A percentile compares a stretch with the other conserved stretches of the same genome.
Conservation (phyloP, 2,329 filamentous ascomycete genomes). For the Claviceps paspali region DNA sequence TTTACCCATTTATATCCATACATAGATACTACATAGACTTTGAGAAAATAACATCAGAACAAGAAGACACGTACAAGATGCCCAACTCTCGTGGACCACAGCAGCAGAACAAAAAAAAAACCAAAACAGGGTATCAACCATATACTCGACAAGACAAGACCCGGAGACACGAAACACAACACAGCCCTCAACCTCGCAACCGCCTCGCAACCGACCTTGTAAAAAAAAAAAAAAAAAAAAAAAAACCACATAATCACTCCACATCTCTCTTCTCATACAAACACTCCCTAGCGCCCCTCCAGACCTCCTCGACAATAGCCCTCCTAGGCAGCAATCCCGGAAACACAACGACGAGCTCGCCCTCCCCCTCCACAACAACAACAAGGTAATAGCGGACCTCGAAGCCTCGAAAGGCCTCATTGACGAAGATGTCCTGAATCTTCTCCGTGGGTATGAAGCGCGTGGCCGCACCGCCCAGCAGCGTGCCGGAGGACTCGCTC, state of each 20-base stretch:
- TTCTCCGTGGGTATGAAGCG: conserved; percentile 73
- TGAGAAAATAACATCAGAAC: conserved; percentile 8
- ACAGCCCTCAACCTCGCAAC: too few species aligned
- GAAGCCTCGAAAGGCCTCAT: conserved; percentile 88
- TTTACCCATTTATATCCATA: not conserved
- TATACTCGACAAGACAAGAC: too few species aligned
- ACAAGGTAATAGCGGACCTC: conserved; percentile 81
- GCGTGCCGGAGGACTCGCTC: conserved; percentile 45
- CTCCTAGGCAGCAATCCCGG: conserved; percentile 62
- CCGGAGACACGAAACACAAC: too few species aligned
- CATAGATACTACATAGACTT: not conserved
- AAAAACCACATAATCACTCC: conserved; percentile 1
- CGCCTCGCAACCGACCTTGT: too few species aligned
- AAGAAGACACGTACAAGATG: too few species aligned
- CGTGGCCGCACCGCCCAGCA: conserved; percentile 34
- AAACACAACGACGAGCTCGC: conserved; percentile 88
- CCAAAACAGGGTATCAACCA: too few species aligned
- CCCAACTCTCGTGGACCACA: too few species aligned
- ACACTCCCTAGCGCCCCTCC: conserved; percentile 72
- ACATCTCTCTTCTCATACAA: conserved; percentile 43
- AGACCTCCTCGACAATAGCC: conserved; percentile 70
- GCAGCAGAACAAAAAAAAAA: too few species aligned
- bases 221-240: conserved; percentile 5
- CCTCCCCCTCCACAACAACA: conserved; percentile 79
- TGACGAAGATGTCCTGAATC: conserved; percentile 85